These are phyloP conservation scores for Thermothelomyces thermophilus DNA, from an alignment of 2,329 filamentous ascomycete species.

Conservation along the genomic window DNA sequence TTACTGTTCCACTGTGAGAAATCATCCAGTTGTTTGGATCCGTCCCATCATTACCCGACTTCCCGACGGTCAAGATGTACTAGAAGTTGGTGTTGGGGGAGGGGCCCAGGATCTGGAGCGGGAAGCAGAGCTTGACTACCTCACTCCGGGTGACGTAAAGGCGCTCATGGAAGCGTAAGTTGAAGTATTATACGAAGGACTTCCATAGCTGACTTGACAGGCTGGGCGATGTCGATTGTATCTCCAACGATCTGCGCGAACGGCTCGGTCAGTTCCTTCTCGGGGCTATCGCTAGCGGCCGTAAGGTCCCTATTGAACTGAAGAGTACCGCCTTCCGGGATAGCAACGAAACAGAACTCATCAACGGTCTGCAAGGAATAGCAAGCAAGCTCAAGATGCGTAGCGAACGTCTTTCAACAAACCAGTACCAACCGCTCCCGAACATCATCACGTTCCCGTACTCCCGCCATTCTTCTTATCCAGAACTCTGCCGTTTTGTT, in stretches of 20 bases:
- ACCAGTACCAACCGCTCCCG: constrained; percentile 28
- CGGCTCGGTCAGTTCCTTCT: constrained; percentile 23
- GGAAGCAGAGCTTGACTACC: constrained; percentile 58
- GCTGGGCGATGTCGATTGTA: constrained; percentile 16
- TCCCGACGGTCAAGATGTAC: constrained; percentile 53
- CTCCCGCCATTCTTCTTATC: constrained; percentile 81
- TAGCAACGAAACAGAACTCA: constrained; percentile 27
- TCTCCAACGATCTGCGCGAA: constrained; percentile 21
- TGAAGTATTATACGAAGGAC: not conserved
- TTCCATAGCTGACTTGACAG: constrained; percentile 14
- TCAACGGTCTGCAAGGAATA: constrained; percentile 24
- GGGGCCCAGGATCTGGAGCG: constrained; percentile 69
- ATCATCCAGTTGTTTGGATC: constrained; percentile 61
- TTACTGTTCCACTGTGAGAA: constrained; percentile 46
- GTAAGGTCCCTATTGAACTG: constrained; percentile 32
- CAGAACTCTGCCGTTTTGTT: constrained; percentile 68
- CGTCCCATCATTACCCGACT: constrained; percentile 67
- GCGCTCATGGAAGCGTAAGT: constrained; percentile 31
- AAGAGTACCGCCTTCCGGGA: constrained; percentile 27
- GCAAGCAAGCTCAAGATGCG: constrained; percentile 20
- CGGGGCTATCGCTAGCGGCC: constrained; percentile 22
- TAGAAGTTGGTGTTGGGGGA: constrained; percentile 71
- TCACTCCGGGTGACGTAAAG: constrained; percentile 19
- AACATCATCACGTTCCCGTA: constrained; percentile 64
- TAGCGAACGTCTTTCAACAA: not conserved